Evolutionary conservation across 2,329 filamentous ascomycete genomes (phyloP).

Genomic region (Epichloe coenophiala): DNA sequence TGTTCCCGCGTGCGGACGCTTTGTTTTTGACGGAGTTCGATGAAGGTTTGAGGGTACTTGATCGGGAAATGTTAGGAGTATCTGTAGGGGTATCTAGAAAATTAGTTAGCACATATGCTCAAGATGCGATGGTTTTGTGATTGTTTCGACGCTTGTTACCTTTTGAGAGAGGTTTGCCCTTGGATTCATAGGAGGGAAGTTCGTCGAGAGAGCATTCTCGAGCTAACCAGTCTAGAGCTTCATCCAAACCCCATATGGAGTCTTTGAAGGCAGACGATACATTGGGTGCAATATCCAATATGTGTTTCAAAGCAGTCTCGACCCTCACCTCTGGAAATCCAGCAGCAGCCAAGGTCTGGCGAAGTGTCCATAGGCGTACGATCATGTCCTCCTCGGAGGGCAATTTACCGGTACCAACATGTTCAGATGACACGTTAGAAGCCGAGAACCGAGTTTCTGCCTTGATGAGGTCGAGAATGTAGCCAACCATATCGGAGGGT

Average conservation of each 20-base stretch:
- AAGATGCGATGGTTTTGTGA: neutral
- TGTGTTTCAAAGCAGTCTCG: constrained; percentile 48
- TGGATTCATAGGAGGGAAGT: constrained; percentile 54
- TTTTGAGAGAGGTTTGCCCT: constrained; percentile 23
- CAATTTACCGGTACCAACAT: constrained; percentile 33
- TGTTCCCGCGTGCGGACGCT: constrained; percentile 12
- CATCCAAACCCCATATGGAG: constrained; percentile 71
- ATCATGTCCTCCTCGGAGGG: constrained; percentile 64
- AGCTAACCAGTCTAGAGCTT: constrained; percentile 84
- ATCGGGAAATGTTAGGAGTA: constrained; percentile 35
- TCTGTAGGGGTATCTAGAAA: constrained; percentile 33
- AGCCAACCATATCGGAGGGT: constrained; percentile 61
- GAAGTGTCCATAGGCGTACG: constrained; percentile 71
- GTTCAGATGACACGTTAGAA: constrained; percentile 35
- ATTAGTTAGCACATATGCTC: constrained; percentile 4
- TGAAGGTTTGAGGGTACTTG: constrained; percentile 31
- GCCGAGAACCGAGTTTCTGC: constrained; percentile 47
- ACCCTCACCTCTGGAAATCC: constrained; percentile 55
- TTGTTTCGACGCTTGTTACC: constrained; percentile 13
- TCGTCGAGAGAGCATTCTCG: constrained; percentile 56
- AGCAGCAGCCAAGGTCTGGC: constrained; percentile 54
- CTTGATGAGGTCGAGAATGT: constrained; percentile 60
- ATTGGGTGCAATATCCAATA: constrained; percentile 54
- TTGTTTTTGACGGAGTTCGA: constrained; percentile 20
- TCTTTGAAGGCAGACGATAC: constrained; percentile 45